Evolutionary conservation across 352 stramenopile genomes (phyloP).

Genomic region (Phytophthora ramorum): DNA sequence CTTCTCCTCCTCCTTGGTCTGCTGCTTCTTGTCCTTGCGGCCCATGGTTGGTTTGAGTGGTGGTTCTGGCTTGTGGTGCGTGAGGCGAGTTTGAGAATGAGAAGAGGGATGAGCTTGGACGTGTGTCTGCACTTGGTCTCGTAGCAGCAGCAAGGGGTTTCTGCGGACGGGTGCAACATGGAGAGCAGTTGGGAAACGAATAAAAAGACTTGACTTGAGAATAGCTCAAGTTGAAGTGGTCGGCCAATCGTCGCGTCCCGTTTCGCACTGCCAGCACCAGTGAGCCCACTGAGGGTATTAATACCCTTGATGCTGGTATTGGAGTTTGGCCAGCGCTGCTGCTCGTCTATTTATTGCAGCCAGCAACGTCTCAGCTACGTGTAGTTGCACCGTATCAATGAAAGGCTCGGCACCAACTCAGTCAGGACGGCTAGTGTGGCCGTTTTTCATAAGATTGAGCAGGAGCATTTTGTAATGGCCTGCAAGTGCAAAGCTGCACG

Average conservation of each 20-base stretch:
- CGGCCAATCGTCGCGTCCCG: neutral
- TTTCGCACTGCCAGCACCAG: neutral
- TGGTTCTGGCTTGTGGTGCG: constrained; percentile 17
- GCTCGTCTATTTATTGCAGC: neutral
- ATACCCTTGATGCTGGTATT: neutral
- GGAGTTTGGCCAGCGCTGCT: neutral
- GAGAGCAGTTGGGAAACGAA: neutral
- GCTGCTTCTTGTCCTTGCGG: constrained; percentile 22
- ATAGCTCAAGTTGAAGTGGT: constrained; percentile 1
- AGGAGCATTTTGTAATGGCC: no score
- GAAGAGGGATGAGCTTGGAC: neutral
- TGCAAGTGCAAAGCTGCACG: neutral
- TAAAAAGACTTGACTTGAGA: neutral
- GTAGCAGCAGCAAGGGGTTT: neutral
- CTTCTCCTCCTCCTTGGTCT: constrained; percentile 19
- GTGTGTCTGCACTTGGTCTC: constrained; percentile 3
- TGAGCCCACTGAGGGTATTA: neutral
- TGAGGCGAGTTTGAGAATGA: constrained; percentile 23
- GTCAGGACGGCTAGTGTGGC: neutral
- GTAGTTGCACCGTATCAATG: neutral
- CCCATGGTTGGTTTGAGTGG: constrained; percentile 22
- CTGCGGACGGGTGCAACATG: neutral
- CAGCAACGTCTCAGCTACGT: neutral
- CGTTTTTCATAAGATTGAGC: no score
- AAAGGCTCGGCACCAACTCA: neutral